Evolutionary conservation across 768 basidiomycete genomes (phyloP), one percentile per base, ranked within the genome.

Genomic region (Boletus pseudopeckii): DNA sequence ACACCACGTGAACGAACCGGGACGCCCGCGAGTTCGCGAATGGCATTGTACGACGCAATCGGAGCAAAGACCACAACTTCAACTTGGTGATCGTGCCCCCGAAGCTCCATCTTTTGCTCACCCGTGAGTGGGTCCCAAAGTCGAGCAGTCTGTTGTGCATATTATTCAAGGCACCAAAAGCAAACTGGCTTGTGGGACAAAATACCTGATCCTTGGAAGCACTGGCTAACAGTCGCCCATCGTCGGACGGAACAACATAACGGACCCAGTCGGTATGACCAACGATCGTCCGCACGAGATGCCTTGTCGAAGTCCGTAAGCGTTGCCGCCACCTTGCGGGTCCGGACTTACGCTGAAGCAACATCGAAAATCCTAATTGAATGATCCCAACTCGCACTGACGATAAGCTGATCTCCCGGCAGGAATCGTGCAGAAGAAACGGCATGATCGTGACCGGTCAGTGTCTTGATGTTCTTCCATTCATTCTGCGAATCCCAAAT

Each of bases 401-500:
- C 84, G 55, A 96, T 80, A 59, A 79, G 80, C 66, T 88, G 87
- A 66, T 92, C 93, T 47, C 86, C 85, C 0, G 92, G 91, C 64
- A 93, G 77, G 67, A 95, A 96, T 18, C 86, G 81, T 2, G 87
- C 92, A 26, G 84, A 83, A 11, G 93, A 94, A 45, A 96, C 88
- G 13, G 89, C 84, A 70, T 96, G 93, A 68, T 96, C 93, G 64
- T 96, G 93, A 8, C 92, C 93, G 52, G 86, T 83, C 45, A 95
- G 75, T 3, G 92, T 93, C 71, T 89, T 90, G 53, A 79, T 78
- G 68, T 92, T 93, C 75, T 90, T 92, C 80, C 90, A 95, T 62
- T 92, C 91, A 68, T 92, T 89, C 59, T 85, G 80, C 15, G 86
- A 82, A 70, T 94, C 90, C 93, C 93, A 96, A 55, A 96, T 79